These are phyloP conservation scores for Pinus tabuliformis DNA, from an alignment of 75 land plant genomes.

Conservation along the genomic window DNA sequence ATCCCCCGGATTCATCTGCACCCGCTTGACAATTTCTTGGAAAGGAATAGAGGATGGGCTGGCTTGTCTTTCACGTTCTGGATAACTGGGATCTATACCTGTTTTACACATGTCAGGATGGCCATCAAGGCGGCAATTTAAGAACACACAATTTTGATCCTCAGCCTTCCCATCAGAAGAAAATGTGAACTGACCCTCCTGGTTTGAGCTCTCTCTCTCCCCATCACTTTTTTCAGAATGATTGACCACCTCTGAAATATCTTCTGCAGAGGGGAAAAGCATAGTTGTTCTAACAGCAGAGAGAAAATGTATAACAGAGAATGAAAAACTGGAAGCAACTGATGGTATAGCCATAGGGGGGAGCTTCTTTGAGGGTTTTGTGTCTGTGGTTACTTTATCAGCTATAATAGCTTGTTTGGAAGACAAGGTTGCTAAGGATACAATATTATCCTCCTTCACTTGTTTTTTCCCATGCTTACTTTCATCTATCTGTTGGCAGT, in stretches of 20 bases:
- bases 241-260: conserved; percentile 29
- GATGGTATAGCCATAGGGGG: conserved; percentile 64
- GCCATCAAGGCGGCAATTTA: background rate
- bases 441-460: conserved; percentile 22
- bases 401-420: conserved; percentile 22
- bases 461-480: conserved; percentile 20
- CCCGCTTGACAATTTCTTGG: conserved; percentile 75
- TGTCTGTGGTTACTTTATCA: conserved; percentile 33
- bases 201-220: conserved; percentile 24
- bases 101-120: background rate
- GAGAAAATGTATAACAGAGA: conserved; percentile 86
- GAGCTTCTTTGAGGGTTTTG: conserved; percentile 51
- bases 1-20: conserved; percentile 86
- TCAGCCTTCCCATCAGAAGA: conserved; percentile 12
- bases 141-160: conserved; percentile 10
- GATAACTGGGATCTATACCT: conserved; percentile 8
- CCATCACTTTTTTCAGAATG: conserved; percentile 23
- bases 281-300: conserved; percentile 82
- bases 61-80: conserved; percentile 19
- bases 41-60: conserved; percentile 61
- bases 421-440: conserved; percentile 16
- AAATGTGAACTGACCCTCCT: conserved; percentile 19
- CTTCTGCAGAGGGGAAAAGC: conserved; percentile 54
- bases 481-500: conserved; percentile 22
- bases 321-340: conserved; percentile 84